Conservation (phyloP, 2,329 filamentous ascomycete species). For the Cordyceps farinosa region DNA sequence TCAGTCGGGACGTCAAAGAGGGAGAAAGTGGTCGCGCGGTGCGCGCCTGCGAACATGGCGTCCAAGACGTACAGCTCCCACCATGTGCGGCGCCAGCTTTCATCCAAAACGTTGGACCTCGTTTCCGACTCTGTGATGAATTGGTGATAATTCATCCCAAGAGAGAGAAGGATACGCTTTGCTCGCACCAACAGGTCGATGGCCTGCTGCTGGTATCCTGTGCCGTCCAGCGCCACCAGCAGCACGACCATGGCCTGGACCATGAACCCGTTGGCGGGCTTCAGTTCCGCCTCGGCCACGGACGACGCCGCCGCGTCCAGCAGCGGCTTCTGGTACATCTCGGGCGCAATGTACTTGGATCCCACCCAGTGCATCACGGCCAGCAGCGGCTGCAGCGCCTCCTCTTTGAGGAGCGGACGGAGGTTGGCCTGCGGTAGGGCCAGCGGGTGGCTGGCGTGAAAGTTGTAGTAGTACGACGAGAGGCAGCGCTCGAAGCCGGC, state of each 20-base stretch:
- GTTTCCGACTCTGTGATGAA: background rate
- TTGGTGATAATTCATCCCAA: slow-evolving; percentile 38
- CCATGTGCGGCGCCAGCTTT: slow-evolving; percentile 77
- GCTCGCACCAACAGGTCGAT: background rate
- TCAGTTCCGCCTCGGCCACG: background rate
- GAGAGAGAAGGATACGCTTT: background rate
- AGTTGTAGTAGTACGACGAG: slow-evolving; percentile 8
- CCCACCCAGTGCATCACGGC: slow-evolving; percentile 14
- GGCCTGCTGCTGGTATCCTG: slow-evolving; percentile 1
- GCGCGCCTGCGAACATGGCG: slow-evolving; percentile 64
- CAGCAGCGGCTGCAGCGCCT: slow-evolving; percentile 3
- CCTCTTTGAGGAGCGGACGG: background rate
- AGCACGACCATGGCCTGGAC: slow-evolving; percentile 13
- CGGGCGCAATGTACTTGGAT: background rate
- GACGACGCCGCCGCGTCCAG: background rate
- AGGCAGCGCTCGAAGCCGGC: background rate
- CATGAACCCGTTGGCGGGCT: background rate
- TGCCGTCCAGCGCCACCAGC: slow-evolving; percentile 2
- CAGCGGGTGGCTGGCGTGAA: slow-evolving; percentile 11
- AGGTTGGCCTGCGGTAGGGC: background rate
- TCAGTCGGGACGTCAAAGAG: background rate
- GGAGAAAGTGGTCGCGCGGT: background rate
- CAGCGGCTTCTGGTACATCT: background rate
- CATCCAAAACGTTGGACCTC: slow-evolving; percentile 51
- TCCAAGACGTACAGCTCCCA: slow-evolving; percentile 72